These are phyloP conservation scores for Dendrobium huoshanense DNA, from an alignment of 106 monocot genomes.

Conservation along the genomic window DNA sequence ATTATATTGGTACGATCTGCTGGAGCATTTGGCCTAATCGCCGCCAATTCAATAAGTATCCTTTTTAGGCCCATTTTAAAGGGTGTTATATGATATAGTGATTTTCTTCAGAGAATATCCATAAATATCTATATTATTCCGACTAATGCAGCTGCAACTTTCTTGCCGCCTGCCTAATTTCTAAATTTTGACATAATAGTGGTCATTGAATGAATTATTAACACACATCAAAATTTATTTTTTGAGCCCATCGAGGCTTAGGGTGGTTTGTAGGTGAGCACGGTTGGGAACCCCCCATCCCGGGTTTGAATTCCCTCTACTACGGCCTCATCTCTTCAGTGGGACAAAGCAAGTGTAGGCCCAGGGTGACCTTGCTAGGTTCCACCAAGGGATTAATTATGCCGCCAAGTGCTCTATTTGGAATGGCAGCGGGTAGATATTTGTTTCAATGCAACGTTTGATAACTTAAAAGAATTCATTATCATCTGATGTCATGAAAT, in stretches of 20 bases:
- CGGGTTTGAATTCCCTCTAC: too few relatives aligned
- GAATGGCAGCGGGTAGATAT: too few relatives aligned
- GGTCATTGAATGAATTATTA: not conserved
- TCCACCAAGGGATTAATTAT: too few relatives aligned
- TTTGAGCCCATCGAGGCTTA: too few relatives aligned
- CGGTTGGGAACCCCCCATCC: too few relatives aligned
- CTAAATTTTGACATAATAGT: not conserved
- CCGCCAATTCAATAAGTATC: constrained; percentile 94
- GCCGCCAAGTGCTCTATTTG: too few relatives aligned
- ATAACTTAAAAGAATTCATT: not conserved
- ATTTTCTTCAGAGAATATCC: not conserved
- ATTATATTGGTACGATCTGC: constrained; percentile 52
- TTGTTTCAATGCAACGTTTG: not conserved
- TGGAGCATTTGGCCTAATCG: constrained; percentile 82
- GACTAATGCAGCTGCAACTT: not conserved
- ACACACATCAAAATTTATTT: not conserved
- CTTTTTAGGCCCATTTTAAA: constrained; percentile 18
- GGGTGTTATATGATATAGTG: not conserved
- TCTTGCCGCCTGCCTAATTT: not conserved
- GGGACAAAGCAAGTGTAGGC: too few relatives aligned
- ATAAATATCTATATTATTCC: not conserved
- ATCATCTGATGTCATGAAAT: not conserved
- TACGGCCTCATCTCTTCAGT: too few relatives aligned
- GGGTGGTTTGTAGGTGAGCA: too few relatives aligned
- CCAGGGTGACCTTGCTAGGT: too few relatives aligned